A percentile compares a stretch with the other conserved stretches of the same genome.
Conservation (phyloP, 2,329 filamentous ascomycete species). For the Penicillium verrucosum region DNA sequence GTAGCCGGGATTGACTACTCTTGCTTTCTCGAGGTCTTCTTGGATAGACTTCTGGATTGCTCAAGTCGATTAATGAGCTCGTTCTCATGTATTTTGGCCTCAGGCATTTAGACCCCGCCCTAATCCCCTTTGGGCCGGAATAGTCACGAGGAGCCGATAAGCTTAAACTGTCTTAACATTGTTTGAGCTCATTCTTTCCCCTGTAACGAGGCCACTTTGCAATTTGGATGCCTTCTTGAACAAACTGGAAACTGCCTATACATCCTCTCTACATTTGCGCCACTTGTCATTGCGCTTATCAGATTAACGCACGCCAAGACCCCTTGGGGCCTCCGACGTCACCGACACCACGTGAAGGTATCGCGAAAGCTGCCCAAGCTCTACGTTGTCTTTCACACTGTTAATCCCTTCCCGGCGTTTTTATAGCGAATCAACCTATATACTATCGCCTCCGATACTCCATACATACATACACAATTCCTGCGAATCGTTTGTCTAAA, state of each 20-base stretch:
- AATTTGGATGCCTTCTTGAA: not conserved
- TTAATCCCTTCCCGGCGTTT: not conserved
- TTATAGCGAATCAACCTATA: not conserved
- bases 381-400: not conserved
- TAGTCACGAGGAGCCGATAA: slow-evolving; percentile 14
- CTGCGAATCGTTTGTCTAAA: not conserved
- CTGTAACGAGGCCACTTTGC: not conserved
- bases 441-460: not conserved
- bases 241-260: not conserved
- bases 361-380: slow-evolving; percentile 2
- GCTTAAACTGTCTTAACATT: slow-evolving; percentile 1
- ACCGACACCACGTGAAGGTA: slow-evolving; percentile 14
- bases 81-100: not conserved
- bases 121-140: slow-evolving; percentile 14
- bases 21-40: not conserved
- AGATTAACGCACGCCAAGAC: slow-evolving; percentile 14
- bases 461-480: not conserved
- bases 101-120: slow-evolving; percentile 14
- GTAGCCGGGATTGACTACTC: slow-evolving; percentile 3
- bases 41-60: not conserved
- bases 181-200: not conserved
- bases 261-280: not conserved
- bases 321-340: slow-evolving; percentile 22
- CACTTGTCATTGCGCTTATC: slow-evolving; percentile 5
- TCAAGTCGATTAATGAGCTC: not conserved